Base-by-base conservation (phyloP, 305 asterid genomes). In the Fraxinus velutina region DNA sequence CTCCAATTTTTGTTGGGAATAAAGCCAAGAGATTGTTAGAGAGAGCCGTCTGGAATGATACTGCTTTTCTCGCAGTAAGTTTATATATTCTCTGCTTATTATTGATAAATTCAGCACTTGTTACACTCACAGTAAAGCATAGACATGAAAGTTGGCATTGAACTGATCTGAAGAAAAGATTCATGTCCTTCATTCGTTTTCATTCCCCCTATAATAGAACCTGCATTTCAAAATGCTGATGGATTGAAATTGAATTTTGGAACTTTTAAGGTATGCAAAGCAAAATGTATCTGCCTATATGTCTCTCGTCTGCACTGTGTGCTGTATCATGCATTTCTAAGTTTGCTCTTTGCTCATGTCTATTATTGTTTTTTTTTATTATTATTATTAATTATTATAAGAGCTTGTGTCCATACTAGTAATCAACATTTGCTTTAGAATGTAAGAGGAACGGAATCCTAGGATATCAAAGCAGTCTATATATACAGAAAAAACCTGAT, bases 41-140 rank as follows among this genome's bases (percentile, higher is more conserved):
- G 86, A 84, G 98, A 88, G 97, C 98, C 22, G 95, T 94, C 52
- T 94, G 98, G 98, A 94, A 93, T 50, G 98, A 94, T 76, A 90
- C 97, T 33, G 89, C 92, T 29, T 94, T 94, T 85, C 98, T 94
- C 15, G 93, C 89, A 30, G 97, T 94, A 89, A 90, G 98, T 87
- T 80, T 19, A 22, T 29, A 30, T 37, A 34, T 21, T 52, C 36
- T 83, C 24, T 82, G 73, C 10, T 44, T 60, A 27, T 72, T 68
- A n/a, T 21, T 19, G 27, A 57, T 17, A 13, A 57, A 57, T 5
- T 57, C 60, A 13, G 60, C 19, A 15, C 60, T 15, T 15, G 19
- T 47, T 15, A 52, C 17, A 19, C 29, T 12, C 37, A 3, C 39
- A 29, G 10, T 22, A 66, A 66, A 66, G 36, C 39, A 68, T 6